Percentiles rank a stretch among this genome's conserved stretches.
These are phyloP conservation scores for Rubroboletus pulcherrimus DNA, from an alignment of 768 basidiomycete species.

Conservation along the genomic window DNA sequence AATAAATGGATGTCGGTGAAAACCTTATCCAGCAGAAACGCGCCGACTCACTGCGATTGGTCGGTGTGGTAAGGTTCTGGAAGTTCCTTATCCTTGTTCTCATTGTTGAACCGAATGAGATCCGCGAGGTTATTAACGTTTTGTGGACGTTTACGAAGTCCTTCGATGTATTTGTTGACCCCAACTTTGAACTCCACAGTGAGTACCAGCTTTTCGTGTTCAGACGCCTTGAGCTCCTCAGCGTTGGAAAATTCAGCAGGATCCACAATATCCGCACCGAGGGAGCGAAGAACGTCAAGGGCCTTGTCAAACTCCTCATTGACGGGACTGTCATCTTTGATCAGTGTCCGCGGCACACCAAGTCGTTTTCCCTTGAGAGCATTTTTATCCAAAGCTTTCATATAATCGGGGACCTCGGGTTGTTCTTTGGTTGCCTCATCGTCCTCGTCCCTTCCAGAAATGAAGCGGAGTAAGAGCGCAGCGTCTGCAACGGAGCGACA, in stretches of 20 bases:
- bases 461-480: conserved; percentile 48
- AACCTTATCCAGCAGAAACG: neutral
- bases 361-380: conserved; percentile 50
- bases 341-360: conserved; percentile 46
- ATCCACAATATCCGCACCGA: conserved; percentile 54
- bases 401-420: conserved; percentile 56
- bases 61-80: conserved; percentile 32
- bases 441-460: conserved; percentile 50
- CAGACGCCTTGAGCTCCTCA: conserved; percentile 43
- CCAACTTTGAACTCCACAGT: conserved; percentile 61
- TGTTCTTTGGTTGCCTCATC: conserved; percentile 52
- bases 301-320: conserved; percentile 38
- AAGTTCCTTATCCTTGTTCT: conserved; percentile 48
- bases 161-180: conserved; percentile 45
- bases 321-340: conserved; percentile 21
- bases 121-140: conserved; percentile 54
- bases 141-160: conserved; percentile 49
- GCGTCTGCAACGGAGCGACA: conserved; percentile 53
- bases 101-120: conserved; percentile 54
- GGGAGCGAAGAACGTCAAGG: conserved; percentile 33
- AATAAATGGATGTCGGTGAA: neutral
- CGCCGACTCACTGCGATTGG: conserved; percentile 33
- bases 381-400: conserved; percentile 44
- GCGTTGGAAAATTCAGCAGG: conserved; percentile 58
- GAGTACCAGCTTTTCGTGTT: conserved; percentile 51